These are phyloP conservation scores for Periconia macrospinosa DNA, from an alignment of 2,329 filamentous ascomycete genomes.

Conservation along the genomic window DNA sequence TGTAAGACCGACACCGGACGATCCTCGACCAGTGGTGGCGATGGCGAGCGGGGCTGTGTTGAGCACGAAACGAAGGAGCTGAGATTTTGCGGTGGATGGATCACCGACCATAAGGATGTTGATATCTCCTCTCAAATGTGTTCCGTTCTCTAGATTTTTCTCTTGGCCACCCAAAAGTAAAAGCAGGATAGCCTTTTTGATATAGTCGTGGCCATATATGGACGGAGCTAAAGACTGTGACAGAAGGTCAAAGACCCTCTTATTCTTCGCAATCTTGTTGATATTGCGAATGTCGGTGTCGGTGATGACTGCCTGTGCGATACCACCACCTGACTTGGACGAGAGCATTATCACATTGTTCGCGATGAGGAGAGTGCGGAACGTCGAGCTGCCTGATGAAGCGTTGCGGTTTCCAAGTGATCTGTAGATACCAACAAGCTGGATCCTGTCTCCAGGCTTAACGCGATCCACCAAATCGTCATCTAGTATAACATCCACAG, in stretches of 20 bases:
- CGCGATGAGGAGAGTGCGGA: slow-evolving; percentile 89
- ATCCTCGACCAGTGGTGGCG: slow-evolving; percentile 93
- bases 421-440: slow-evolving; percentile 94
- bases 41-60: slow-evolving; percentile 97
- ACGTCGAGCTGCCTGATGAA: slow-evolving; percentile 85
- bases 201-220: slow-evolving; percentile 95
- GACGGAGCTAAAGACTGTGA: slow-evolving; percentile 94
- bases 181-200: slow-evolving; percentile 95
- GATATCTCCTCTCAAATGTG: slow-evolving; percentile 96
- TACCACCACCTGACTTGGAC: slow-evolving; percentile 92
- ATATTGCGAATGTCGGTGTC: slow-evolving; percentile 98
- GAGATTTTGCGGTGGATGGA: slow-evolving; percentile 98
- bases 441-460: slow-evolving; percentile 94
- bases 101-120: slow-evolving; percentile 99
- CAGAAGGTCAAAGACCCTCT: slow-evolving; percentile 86
- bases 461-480: slow-evolving; percentile 94
- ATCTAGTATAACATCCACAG: slow-evolving; percentile 94
- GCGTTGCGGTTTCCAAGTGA: slow-evolving; percentile 94
- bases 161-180: slow-evolving; percentile 96
- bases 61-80: slow-evolving; percentile 91
- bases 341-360: slow-evolving; percentile 95
- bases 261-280: slow-evolving; percentile 95
- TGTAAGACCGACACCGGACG: slow-evolving; percentile 95
- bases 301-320: slow-evolving; percentile 88
- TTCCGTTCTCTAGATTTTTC: slow-evolving; percentile 98